Evolutionary conservation across 1,284 basidiomycete species (phyloP).

Genomic region (Ceratobasidium sp.): DNA sequence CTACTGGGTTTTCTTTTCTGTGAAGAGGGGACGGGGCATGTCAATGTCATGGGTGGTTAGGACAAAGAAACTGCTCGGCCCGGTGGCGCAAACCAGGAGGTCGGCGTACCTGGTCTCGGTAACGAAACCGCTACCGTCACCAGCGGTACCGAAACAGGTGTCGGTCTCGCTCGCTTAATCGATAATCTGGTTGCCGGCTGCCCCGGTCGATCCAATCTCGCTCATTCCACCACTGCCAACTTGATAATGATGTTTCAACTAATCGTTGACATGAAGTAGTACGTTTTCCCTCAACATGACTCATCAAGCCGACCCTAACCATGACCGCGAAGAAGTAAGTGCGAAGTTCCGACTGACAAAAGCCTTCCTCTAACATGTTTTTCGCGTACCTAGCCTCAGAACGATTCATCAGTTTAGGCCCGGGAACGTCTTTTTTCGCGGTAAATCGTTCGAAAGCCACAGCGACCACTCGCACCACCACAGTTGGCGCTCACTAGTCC

Average conservation of each 20-base stretch:
- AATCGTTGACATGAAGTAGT: background rate
- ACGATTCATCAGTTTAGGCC: conserved; percentile 35
- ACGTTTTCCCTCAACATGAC: background rate
- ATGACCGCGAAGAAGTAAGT: conserved; percentile 18
- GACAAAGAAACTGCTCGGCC: background rate
- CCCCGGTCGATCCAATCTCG: too few species aligned
- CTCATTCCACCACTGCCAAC: too few species aligned
- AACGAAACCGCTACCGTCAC: background rate
- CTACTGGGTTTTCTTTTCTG: background rate
- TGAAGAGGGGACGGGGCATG: background rate
- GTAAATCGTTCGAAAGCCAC: conserved; percentile 23
- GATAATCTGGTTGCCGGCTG: too few species aligned
- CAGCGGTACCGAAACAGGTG: background rate
- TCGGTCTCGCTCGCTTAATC: too few species aligned
- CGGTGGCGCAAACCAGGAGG: background rate
- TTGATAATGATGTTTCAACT: background rate
- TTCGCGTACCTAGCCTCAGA: background rate
- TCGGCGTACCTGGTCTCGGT: background rate
- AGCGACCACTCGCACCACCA: conserved; percentile 26
- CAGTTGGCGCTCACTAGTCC: background rate
- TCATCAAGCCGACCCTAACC: conserved; percentile 15
- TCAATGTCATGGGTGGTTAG: background rate
- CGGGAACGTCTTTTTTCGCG: conserved; percentile 19
- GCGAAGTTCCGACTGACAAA: too few species aligned
- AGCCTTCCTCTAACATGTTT: background rate